Base-by-base conservation (phyloP, 441 rosid genomes). In the Mallotus japonicus region DNA sequence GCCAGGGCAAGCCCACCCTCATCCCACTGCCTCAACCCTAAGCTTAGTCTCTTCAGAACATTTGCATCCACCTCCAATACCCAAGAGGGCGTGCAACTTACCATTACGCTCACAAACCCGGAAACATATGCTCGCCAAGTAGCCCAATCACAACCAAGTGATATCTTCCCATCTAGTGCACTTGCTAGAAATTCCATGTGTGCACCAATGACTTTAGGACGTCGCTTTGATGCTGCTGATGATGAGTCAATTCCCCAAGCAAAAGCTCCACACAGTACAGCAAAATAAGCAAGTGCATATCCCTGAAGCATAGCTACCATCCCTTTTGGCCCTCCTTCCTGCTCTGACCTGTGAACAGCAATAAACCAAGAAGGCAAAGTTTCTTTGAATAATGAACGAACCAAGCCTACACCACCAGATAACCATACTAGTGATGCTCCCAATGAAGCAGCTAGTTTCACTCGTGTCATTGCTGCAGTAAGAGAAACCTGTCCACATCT, bases 341-440 rank as follows among this genome's bases (percentile, higher is more conserved):
- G 79, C 65, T 83, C 92, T 2, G 75, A 83, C 76, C 68, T 85
- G 87, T 92, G 96, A 67, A 80, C 85, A 28, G 97, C 87, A 80
- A 96, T 81, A 77, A 96, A 92, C 99, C 98, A 90, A 71, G 98
- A 92, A 8, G 98, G 98, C 67, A 96, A 76, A 14, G 97, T 93
- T 81, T 96, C 97, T 79, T 89, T 88, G 76, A 93, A 85, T 78
- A 93, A 79, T n/a, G 90, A 83, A 62, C 87, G 96, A 22, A 96
- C 97, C 86, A 92, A 76, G 73, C 75, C 84, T 65, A 81, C 65
- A 54, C 99, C 97, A 60, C 98, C 97, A 2, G 97, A 89, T 72
- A 93, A 86, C 93, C 97, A 92, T 69, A 93, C 84, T 14, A 93
- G 76, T 47, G 98, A 92, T 58, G 99, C 99, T 54, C 93, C 97